Percentiles rank a stretch among this genome's conserved stretches.
Conservation (phyloP, 352 stramenopile genomes). For the Thraustochytrium sp. region DNA sequence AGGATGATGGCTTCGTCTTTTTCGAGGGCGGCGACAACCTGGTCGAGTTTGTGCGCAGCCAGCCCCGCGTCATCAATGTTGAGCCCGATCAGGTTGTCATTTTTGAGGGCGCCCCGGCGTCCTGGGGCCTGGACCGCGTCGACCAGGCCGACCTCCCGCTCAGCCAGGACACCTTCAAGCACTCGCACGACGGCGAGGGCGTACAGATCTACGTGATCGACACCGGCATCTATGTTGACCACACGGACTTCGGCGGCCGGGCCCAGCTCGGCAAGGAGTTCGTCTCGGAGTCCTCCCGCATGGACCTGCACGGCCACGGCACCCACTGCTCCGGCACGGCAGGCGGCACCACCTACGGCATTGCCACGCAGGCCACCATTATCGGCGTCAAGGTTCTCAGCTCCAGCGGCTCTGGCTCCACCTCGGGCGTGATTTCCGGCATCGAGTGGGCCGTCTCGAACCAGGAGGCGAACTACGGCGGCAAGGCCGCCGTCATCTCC, state of each 20-base stretch:
- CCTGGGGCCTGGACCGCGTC: constrained; percentile 23
- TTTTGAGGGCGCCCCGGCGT: background rate
- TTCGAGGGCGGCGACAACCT: no score
- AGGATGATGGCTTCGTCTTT: no score
- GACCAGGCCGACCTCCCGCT: background rate
- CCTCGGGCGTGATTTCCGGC: background rate
- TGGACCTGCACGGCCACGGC: constrained; percentile 36
- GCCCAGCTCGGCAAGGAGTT: background rate
- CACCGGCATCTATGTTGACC: constrained; percentile 6
- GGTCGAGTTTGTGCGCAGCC: no score
- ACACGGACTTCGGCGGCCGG: constrained; percentile 29
- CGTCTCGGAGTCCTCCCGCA: background rate
- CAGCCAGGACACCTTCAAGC: background rate
- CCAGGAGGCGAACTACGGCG: background rate
- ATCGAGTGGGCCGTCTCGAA: constrained; percentile 7
- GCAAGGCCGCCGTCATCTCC: background rate
- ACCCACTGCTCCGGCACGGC: constrained; percentile 43
- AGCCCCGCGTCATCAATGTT: no score
- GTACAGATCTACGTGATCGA: constrained; percentile 43
- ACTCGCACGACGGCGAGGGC: background rate
- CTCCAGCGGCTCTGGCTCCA: background rate
- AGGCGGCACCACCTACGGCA: background rate
- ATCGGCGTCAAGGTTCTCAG: constrained; percentile 30
- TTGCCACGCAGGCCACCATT: background rate
- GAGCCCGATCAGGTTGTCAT: no score